These are phyloP conservation scores for Blepharisma japonicum DNA, from an alignment of 73 alveolate species.

Conservation along the genomic window DNA sequence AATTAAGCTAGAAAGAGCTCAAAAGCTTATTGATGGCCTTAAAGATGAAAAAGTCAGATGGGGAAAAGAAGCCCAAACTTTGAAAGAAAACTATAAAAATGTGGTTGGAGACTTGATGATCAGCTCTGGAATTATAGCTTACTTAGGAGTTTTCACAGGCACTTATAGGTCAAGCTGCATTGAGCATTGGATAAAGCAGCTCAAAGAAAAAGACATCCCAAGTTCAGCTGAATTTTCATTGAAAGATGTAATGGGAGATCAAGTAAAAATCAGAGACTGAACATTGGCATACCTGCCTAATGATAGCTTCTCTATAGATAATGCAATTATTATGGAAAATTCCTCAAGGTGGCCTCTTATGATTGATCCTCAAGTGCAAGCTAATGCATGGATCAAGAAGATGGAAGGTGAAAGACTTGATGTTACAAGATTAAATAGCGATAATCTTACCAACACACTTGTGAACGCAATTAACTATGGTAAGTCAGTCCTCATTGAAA, in stretches of 20 bases:
- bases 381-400: conserved; percentile 82
- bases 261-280: conserved; percentile 68
- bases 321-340: conserved; percentile 97
- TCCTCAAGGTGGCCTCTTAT: conserved; percentile 97
- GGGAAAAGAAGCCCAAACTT: conserved; percentile 65
- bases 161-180: conserved; percentile 37
- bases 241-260: conserved; percentile 34
- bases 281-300: conserved; percentile 88
- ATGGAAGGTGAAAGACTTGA: conserved; percentile 51
- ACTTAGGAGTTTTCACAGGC: conserved; percentile 94
- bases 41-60: conserved; percentile 96
- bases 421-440: not conserved
- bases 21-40: conserved; percentile 90
- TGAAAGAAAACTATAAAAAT: conserved; percentile 70
- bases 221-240: conserved; percentile 40
- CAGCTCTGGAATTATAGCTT: conserved; percentile 98
- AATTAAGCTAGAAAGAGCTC: conserved; percentile 94
- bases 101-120: conserved; percentile 97
- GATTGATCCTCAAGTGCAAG: conserved; percentile 99
- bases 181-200: conserved; percentile 34
- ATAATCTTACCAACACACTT: conserved; percentile 40
- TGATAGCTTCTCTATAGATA: conserved; percentile 97
- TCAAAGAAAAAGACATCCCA: conserved; percentile 11
- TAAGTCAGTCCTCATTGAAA: conserved; percentile 93
- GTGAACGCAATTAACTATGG: conserved; percentile 61